These are phyloP conservation scores for Eragrostis nindensis DNA, from an alignment of 176 grass and related monocot genomes.

Conservation along the genomic window DNA sequence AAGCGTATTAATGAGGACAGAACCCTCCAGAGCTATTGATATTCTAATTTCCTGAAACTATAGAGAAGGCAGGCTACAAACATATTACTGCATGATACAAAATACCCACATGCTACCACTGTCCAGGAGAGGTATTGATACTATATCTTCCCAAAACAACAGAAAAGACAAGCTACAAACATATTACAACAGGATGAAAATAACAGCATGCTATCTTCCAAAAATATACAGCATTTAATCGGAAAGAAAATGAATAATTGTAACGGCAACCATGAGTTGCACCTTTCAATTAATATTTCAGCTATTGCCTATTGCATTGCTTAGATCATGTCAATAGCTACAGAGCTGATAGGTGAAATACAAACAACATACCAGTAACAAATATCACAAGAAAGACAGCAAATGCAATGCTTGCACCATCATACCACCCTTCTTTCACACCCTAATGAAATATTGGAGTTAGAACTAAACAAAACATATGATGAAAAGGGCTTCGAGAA, in stretches of 20 bases:
- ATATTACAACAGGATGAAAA: constrained; percentile 17
- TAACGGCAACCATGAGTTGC: constrained; percentile 12
- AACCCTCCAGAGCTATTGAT: not conserved
- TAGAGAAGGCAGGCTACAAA: not conserved
- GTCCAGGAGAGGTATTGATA: not conserved
- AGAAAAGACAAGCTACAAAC: not conserved
- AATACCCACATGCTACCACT: not conserved
- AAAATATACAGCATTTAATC: constrained; percentile 1
- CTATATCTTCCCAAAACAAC: constrained; percentile 8
- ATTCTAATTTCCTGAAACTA: constrained; percentile 9
- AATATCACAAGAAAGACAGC: constrained; percentile 92
- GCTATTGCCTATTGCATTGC: constrained; percentile 25
- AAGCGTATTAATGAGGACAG: constrained; percentile 16
- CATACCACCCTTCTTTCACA: constrained; percentile 95
- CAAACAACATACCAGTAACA: constrained; percentile 82
- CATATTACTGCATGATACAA: constrained; percentile 19
- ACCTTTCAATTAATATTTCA: constrained; percentile 6
- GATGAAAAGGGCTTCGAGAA: constrained; percentile 31
- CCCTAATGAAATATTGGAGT: constrained; percentile 67
- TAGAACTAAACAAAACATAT: constrained; percentile 39
- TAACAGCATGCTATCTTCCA: not conserved
- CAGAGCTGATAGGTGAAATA: not conserved
- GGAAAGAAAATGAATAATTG: not conserved
- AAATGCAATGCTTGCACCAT: constrained; percentile 93
- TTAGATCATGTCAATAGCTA: not conserved